Percentiles rank a stretch among this genome's conserved stretches.
Evolutionary conservation across 2,329 filamentous ascomycete genomes (phyloP).

Genomic region (Thelonectria discophora): DNA sequence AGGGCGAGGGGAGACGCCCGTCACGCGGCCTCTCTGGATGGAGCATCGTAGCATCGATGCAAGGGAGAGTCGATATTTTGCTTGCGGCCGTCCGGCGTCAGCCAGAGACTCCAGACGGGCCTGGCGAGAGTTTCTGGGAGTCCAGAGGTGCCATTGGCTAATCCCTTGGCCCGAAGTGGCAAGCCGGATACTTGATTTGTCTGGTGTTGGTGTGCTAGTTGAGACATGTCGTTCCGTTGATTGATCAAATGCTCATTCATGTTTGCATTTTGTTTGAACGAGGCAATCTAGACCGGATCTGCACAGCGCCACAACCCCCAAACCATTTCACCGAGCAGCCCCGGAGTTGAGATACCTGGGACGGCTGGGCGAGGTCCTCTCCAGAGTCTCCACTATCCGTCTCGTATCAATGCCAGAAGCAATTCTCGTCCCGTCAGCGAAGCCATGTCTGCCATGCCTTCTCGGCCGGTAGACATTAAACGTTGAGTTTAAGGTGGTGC

Average conservation of each 20-base stretch:
- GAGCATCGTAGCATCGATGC: background rate
- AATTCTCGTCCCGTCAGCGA: too few relatives aligned
- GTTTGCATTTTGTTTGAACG: too few relatives aligned
- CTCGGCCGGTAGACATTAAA: background rate
- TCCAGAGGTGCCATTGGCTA: background rate
- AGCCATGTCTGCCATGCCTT: too few relatives aligned
- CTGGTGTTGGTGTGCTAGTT: background rate
- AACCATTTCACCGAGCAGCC: background rate
- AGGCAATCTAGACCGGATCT: too few relatives aligned
- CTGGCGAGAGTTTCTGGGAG: background rate
- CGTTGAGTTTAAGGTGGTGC: background rate
- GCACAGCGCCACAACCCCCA: background rate
- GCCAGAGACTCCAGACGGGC: too few relatives aligned
- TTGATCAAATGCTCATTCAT: background rate
- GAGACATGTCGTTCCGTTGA: background rate
- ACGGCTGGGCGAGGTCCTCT: too few relatives aligned
- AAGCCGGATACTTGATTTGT: background rate
- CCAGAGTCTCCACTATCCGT: too few relatives aligned
- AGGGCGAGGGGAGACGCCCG: too few relatives aligned
- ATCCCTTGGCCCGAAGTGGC: background rate
- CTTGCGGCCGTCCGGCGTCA: background rate
- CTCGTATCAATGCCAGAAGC: too few relatives aligned
- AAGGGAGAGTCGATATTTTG: background rate
- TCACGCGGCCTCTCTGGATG: background rate
- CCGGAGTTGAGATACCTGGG: too few relatives aligned